phyloP scores from a whole-genome alignment of 805 yeast genomes.

The Ogataea polymorpha region DNA sequence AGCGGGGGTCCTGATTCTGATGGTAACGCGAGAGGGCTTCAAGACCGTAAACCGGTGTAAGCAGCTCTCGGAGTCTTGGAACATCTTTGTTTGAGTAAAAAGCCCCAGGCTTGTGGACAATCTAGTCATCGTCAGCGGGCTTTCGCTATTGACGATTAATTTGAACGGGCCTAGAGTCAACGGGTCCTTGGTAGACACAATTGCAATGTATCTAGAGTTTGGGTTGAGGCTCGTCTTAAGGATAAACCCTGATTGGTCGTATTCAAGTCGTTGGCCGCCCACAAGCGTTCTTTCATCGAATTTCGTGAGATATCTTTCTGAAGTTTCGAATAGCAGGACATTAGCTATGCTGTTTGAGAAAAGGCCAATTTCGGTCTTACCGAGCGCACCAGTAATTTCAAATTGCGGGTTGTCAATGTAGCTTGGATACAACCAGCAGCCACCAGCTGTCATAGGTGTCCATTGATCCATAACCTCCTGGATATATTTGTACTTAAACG shows the following conservation, averaged over 20 bases:
- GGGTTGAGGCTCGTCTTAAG: constrained; percentile 25
- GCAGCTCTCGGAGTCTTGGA: background rate
- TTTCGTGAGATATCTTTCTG: constrained; percentile 22
- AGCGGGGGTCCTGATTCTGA: background rate
- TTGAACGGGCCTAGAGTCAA: constrained; percentile 30
- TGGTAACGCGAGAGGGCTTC: background rate
- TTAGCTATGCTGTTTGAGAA: constrained; percentile 28
- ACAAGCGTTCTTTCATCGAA: constrained; percentile 33
- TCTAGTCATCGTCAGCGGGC: constrained; percentile 4
- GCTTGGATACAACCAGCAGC: constrained; percentile 47
- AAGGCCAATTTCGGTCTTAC: background rate
- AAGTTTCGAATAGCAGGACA: constrained; percentile 43
- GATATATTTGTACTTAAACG: constrained; percentile 18
- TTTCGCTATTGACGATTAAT: constrained; percentile 30
- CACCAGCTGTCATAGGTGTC: constrained; percentile 47
- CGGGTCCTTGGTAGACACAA: constrained; percentile 45
- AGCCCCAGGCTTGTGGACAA: constrained; percentile 14
- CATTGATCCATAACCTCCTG: constrained; percentile 39
- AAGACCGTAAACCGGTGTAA: constrained; percentile 1
- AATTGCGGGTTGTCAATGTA: constrained; percentile 58
- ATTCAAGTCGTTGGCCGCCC: constrained; percentile 31
- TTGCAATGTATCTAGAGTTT: constrained; percentile 41
- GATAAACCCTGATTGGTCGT: constrained; percentile 28
- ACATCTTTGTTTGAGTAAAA: constrained; percentile 3
- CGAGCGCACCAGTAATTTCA: constrained; percentile 20